Evolutionary conservation across 2,329 filamentous ascomycete species (phyloP).

Genomic region (Colletotrichum karsti): DNA sequence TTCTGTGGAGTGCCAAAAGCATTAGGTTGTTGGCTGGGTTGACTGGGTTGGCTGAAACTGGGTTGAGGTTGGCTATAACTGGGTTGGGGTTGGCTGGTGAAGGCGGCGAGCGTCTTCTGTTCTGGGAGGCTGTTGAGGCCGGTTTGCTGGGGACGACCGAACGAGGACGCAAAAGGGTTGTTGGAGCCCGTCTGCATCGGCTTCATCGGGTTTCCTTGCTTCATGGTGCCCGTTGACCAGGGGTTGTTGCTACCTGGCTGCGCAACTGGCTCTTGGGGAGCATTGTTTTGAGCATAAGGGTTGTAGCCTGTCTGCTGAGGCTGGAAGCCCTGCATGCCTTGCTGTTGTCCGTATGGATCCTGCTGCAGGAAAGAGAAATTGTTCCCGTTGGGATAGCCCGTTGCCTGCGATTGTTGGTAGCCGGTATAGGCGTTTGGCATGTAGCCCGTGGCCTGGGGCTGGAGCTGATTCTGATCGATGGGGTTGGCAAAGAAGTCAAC

Average conservation of each 20-base stretch:
- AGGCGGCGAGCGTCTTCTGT: constrained; percentile 76
- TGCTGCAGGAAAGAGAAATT: constrained; percentile 69
- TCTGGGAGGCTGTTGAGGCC: constrained; percentile 79
- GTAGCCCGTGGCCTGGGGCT: constrained; percentile 83
- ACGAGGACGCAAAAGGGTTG: constrained; percentile 90
- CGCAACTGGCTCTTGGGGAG: constrained; percentile 66
- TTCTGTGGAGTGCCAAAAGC: constrained; percentile 51
- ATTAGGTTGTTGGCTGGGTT: constrained; percentile 39
- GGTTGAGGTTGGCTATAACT: constrained; percentile 46
- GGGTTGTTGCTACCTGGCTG: constrained; percentile 93
- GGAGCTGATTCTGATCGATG: constrained; percentile 79
- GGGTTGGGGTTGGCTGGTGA: constrained; percentile 44
- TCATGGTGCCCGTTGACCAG: constrained; percentile 75
- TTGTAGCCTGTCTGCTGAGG: constrained; percentile 64
- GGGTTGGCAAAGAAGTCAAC: constrained; percentile 99
- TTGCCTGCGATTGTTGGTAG: constrained; percentile 50
- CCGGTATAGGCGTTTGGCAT: constrained; percentile 65
- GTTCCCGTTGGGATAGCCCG: constrained; percentile 71
- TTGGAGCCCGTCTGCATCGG: constrained; percentile 94
- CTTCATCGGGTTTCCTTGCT: constrained; percentile 69
- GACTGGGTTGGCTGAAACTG: constrained; percentile 47
- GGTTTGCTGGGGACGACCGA: constrained; percentile 67
- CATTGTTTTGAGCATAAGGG: constrained; percentile 55
- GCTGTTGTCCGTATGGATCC: constrained; percentile 72
- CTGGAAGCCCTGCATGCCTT: constrained; percentile 53